Percentiles rank a stretch among this genome's conserved stretches.
Evolutionary conservation across 257 asterid genomes (phyloP).

Genomic region (Apocynum venetum): DNA sequence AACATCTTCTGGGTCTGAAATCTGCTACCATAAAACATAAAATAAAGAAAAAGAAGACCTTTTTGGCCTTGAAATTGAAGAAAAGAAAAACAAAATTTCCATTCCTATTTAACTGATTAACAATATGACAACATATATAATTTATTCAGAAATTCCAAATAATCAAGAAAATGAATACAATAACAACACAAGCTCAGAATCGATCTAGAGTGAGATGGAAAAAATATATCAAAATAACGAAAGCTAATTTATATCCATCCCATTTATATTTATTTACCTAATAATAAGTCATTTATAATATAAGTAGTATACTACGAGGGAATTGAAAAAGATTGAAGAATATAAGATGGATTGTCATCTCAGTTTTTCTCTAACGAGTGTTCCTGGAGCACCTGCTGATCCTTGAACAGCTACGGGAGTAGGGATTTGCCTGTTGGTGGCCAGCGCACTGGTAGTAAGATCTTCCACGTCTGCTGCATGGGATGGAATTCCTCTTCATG

Average conservation of each 20-base stretch:
- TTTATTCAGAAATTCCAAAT: neutral
- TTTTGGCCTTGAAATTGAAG: neutral
- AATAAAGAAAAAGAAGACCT: neutral
- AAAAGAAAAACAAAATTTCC: neutral
- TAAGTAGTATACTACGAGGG: neutral
- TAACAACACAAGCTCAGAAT: neutral
- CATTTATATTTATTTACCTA: neutral
- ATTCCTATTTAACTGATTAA: neutral
- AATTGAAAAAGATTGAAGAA: neutral
- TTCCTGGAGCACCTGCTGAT: slow-evolving; percentile 22
- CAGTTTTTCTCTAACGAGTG: neutral
- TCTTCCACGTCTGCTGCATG: slow-evolving; percentile 28
- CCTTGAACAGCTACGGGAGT: slow-evolving; percentile 35
- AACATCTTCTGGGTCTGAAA: neutral
- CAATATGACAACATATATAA: neutral
- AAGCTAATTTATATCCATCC: neutral
- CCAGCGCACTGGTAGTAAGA: slow-evolving; percentile 37
- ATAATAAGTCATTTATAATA: neutral
- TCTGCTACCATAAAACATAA: neutral
- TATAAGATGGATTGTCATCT: neutral
- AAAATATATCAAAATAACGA: neutral
- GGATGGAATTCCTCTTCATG: slow-evolving; percentile 22
- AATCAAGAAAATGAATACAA: neutral
- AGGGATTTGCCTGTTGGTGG: slow-evolving; percentile 34
- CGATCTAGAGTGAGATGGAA: neutral